Conservation (phyloP, 192 early-diverging fungal species). For the Coemansia sp. region DNA sequence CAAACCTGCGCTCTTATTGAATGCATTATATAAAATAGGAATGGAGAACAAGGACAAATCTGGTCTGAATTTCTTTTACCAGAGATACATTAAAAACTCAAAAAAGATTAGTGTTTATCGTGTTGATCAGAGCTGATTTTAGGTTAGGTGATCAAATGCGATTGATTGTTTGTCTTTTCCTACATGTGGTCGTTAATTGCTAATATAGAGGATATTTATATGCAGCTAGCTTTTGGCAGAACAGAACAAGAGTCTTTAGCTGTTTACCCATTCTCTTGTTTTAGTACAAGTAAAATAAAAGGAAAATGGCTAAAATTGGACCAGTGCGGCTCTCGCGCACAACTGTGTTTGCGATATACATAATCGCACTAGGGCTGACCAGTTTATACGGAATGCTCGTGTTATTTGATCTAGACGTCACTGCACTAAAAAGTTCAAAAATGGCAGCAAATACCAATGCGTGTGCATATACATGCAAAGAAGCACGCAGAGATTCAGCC, state of each 20-base stretch:
- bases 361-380: background rate
- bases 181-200: too few species aligned
- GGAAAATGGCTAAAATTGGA: background rate
- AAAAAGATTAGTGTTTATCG: conserved; percentile 1
- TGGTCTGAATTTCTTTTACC: background rate
- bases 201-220: too few species aligned
- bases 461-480: conserved; percentile 11
- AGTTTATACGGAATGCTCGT: conserved; percentile 9
- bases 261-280: background rate
- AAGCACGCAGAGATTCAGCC: background rate
- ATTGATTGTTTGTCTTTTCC: too few species aligned
- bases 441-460: background rate
- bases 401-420: conserved; percentile 2
- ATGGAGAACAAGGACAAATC: background rate
- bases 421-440: background rate
- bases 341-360: background rate
- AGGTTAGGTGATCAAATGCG: background rate
- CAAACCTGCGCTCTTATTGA: conserved; percentile 4
- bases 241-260: too few species aligned
- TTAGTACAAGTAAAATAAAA: background rate
- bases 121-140: background rate
- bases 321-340: background rate
- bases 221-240: too few species aligned
- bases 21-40: conserved; percentile 17
- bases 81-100: background rate